Evolutionary conservation across 2,329 filamentous ascomycete species (phyloP).

Genomic region (Talaromyces pinophilus): DNA sequence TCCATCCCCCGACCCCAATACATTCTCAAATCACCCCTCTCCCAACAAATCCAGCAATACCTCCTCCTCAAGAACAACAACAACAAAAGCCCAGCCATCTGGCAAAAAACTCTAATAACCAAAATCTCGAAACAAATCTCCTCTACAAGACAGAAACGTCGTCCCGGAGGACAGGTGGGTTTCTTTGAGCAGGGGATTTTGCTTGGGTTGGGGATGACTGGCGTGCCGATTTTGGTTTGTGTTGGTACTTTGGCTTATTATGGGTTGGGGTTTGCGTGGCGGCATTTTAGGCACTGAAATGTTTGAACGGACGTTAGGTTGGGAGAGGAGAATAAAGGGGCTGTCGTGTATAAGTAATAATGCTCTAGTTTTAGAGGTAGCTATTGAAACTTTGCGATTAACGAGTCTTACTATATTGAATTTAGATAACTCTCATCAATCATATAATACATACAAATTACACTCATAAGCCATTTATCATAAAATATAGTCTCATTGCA

Average conservation of each 20-base stretch:
- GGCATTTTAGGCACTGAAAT: background rate
- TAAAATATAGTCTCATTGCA: background rate
- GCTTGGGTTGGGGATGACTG: constrained; percentile 26
- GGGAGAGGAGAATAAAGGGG: background rate
- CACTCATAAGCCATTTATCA: background rate
- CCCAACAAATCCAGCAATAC: constrained; percentile 13
- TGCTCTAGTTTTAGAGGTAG: background rate
- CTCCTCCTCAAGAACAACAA: background rate
- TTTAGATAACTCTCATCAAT: background rate
- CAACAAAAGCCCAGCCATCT: background rate
- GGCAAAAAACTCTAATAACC: background rate
- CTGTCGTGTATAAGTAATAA: background rate
- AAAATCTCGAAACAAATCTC: constrained; percentile 4
- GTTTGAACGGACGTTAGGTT: background rate
- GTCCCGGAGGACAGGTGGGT: constrained; percentile 39
- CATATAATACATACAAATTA: background rate
- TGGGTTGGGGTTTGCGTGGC: constrained; percentile 8
- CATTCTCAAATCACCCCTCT: constrained; percentile 30
- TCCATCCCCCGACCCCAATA: constrained; percentile 49
- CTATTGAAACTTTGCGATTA: background rate
- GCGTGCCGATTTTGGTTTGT: constrained; percentile 9
- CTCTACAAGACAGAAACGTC: constrained; percentile 28
- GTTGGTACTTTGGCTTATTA: constrained; percentile 21
- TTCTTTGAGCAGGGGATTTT: constrained; percentile 55
- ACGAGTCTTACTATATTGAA: too few relatives aligned